Percentiles rank a stretch among this genome's conserved stretches.
These are phyloP conservation scores for Adansonia rubrostipa DNA, from an alignment of 441 rosid species.

Conservation along the genomic window DNA sequence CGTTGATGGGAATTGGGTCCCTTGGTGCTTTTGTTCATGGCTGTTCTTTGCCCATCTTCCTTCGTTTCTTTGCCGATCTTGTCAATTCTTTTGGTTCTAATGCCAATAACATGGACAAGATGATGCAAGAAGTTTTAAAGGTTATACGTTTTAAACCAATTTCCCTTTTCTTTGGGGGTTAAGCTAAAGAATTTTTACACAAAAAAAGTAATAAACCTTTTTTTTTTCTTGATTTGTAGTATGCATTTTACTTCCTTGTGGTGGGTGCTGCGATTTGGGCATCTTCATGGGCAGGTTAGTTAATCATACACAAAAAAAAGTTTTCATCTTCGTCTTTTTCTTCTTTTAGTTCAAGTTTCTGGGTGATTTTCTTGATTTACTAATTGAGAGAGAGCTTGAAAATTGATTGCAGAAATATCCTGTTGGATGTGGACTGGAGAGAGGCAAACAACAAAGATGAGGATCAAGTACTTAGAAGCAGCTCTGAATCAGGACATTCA, in stretches of 20 bases:
- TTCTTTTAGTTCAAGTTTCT: conserved; percentile 24
- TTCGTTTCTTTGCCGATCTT: conserved; percentile 98
- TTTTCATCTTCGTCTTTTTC: not conserved
- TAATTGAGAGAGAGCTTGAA: conserved; percentile 23
- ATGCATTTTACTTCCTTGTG: conserved; percentile 92
- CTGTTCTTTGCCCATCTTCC: conserved; percentile 88
- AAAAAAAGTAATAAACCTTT: not conserved
- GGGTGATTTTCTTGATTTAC: conserved; percentile 22
- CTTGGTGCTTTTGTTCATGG: conserved; percentile 95
- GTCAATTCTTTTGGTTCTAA: conserved; percentile 98
- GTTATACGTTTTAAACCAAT: conserved; percentile 35
- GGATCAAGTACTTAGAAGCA: conserved; percentile 95
- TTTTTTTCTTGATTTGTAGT: conserved; percentile 56
- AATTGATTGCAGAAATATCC: conserved; percentile 73
- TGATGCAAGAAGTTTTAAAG: conserved; percentile 98
- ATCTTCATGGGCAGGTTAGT: conserved; percentile 97
- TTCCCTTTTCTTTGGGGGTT: not conserved
- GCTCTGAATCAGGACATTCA: conserved; percentile 95
- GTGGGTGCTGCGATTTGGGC: conserved; percentile 99
- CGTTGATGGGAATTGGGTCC: conserved; percentile 95
- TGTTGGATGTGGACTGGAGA: conserved; percentile 99
- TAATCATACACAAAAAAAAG: not conserved
- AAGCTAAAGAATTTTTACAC: conserved; percentile 17
- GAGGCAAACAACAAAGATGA: conserved; percentile 97
- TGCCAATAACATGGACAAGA: conserved; percentile 86